phyloP scores from a whole-genome alignment of 768 basidiomycete genomes.

The Cystofilobasidium macerans region DNA sequence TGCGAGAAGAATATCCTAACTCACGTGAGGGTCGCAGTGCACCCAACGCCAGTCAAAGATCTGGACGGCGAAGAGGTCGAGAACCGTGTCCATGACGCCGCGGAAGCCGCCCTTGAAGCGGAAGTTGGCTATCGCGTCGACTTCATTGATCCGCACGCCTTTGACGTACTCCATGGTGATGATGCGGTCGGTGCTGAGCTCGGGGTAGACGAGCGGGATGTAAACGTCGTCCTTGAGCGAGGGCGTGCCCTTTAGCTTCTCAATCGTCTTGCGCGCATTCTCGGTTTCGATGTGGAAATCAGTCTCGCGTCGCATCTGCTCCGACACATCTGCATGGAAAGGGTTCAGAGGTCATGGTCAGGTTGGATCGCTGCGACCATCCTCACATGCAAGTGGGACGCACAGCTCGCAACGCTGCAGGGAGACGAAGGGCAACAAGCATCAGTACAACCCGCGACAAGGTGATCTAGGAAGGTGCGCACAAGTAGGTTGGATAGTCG shows the following conservation, averaged over 20 bases:
- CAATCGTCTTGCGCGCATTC: slow-evolving; percentile 61
- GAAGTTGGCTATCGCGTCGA: background rate
- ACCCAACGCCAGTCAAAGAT: slow-evolving; percentile 90
- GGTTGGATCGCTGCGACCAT: no score
- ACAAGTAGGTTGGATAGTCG: slow-evolving; percentile 54
- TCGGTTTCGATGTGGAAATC: slow-evolving; percentile 71
- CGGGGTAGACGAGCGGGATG: slow-evolving; percentile 55
- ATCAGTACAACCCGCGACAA: no score
- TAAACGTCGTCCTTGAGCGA: slow-evolving; percentile 58
- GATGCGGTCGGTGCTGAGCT: slow-evolving; percentile 62
- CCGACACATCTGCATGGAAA: slow-evolving; percentile 45
- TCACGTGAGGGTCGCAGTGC: slow-evolving; percentile 50
- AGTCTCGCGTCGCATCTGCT: slow-evolving; percentile 70
- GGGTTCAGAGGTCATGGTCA: background rate
- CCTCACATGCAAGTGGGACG: background rate
- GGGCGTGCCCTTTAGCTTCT: slow-evolving; percentile 59
- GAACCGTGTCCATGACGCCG: slow-evolving; percentile 69
- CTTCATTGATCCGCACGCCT: slow-evolving; percentile 40
- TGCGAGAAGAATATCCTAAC: background rate
- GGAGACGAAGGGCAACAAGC: no score
- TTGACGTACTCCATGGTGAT: slow-evolving; percentile 42
- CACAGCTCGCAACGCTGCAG: background rate
- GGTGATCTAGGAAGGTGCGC: no score
- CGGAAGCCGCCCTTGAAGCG: background rate
- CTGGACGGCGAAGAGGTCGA: slow-evolving; percentile 74